Conservation (phyloP, 345 rosid species). For the Camelina sativa region DNA sequence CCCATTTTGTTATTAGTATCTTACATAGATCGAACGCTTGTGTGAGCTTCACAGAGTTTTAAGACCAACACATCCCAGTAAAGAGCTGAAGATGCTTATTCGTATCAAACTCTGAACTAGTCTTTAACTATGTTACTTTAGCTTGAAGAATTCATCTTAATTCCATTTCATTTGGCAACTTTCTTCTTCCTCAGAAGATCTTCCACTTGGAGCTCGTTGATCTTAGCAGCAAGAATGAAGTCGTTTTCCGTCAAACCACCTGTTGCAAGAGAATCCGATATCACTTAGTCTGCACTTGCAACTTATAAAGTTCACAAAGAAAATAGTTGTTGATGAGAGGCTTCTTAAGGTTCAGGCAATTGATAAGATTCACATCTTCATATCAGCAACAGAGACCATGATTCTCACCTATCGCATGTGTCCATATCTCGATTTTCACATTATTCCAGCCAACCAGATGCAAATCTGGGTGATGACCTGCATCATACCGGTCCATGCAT, state of each 20-base stretch:
- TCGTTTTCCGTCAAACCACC: slow-evolving; percentile 90
- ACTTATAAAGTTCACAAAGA: background rate
- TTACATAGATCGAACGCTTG: slow-evolving; percentile 19
- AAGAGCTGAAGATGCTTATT: slow-evolving; percentile 13
- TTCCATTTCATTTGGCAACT: slow-evolving; percentile 32
- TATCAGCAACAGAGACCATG: slow-evolving; percentile 9
- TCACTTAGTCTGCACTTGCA: slow-evolving; percentile 2
- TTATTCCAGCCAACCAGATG: slow-evolving; percentile 99
- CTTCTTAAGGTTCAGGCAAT: slow-evolving; percentile 6
- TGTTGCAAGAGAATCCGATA: slow-evolving; percentile 41
- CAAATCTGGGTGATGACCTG: slow-evolving; percentile 98
- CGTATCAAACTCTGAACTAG: slow-evolving; percentile 1
- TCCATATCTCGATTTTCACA: slow-evolving; percentile 89
- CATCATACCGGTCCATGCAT: slow-evolving; percentile 34
- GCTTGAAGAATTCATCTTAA: slow-evolving; percentile 1
- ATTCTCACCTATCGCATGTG: slow-evolving; percentile 87
- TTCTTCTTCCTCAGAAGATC: slow-evolving; percentile 62
- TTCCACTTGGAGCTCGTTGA: slow-evolving; percentile 65
- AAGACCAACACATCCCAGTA: background rate
- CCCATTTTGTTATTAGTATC: slow-evolving; percentile 14
- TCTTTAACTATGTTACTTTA: background rate
- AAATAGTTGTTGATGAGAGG: background rate
- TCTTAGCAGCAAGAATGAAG: slow-evolving; percentile 91
- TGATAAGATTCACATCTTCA: slow-evolving; percentile 26
- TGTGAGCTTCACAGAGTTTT: slow-evolving; percentile 9